These are phyloP conservation scores for Cytospora chrysosperma DNA, from an alignment of 2,329 filamentous ascomycete species.

Conservation along the genomic window DNA sequence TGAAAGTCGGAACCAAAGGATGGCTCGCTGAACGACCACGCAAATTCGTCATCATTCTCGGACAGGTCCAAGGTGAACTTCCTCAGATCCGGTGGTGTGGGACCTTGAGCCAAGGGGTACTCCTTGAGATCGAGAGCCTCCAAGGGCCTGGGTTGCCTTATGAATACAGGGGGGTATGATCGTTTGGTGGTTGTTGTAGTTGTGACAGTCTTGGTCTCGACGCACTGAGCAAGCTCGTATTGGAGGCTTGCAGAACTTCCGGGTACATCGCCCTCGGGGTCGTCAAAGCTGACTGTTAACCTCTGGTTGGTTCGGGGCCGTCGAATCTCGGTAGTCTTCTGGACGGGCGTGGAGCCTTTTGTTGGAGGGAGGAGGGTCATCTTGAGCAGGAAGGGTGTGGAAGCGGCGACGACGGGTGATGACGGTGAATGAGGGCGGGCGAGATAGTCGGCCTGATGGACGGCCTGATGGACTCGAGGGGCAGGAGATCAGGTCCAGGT, in stretches of 20 bases:
- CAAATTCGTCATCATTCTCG: constrained; percentile 52
- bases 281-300: constrained; percentile 37
- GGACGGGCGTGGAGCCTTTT: constrained; percentile 21
- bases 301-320: constrained; percentile 37
- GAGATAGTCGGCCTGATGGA: neutral
- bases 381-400: neutral
- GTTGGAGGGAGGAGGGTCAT: constrained; percentile 21
- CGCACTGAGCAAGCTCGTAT: constrained; percentile 62
- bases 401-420: neutral
- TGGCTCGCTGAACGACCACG: constrained; percentile 23
- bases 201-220: constrained; percentile 73
- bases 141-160: constrained; percentile 70
- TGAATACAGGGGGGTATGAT: constrained; percentile 80
- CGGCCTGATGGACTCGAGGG: neutral
- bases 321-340: constrained; percentile 33
- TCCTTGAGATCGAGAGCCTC: constrained; percentile 78
- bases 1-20: constrained; percentile 15
- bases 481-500: neutral
- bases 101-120: constrained; percentile 81
- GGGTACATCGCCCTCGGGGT: constrained; percentile 30
- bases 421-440: neutral
- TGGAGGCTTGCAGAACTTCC: constrained; percentile 39
- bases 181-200: constrained; percentile 88
- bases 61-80: constrained; percentile 72
- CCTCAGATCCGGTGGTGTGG: constrained; percentile 76